Base-by-base conservation (phyloP, 148 eudicot species). In the Fagopyrum tataricum region DNA sequence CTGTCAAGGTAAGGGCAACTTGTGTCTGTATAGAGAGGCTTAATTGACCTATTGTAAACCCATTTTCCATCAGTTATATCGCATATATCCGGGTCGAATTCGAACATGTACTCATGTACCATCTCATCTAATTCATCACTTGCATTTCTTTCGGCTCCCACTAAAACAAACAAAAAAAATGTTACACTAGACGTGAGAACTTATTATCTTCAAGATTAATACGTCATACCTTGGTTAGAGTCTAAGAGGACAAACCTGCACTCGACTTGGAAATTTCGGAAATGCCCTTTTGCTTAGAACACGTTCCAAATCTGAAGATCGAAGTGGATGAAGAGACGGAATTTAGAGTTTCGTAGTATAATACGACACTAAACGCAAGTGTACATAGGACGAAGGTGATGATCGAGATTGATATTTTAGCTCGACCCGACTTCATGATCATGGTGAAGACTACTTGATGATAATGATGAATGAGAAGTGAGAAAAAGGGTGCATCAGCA, bases 1-100 rank as follows among this genome's bases (percentile, higher is more conserved):
- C 79, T 82, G 55, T 95, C 99, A 11, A 95, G n/a, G 46, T 88
- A 95, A 0, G 89, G 88, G 74, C 99, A 95, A 0, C 79, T 84
- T 75, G 44, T 68, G 72, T 95, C 97, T 0, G 96, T 75, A 76
- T 89, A 89, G 73, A 79, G 31, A 18, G 90, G 90, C 80, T 80
- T 56, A 24, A 76, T 46, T 15, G 90, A 81, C n/a, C 70, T 46
- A 62, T 87, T 89, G 31, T 76, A 89, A 7, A 82, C 84, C 93
- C 93, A 89, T 74, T 85, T 85, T 31, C 93, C 93, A 70, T 80
- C 79, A 20, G 58, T 44, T 40, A 84, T 66, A 37, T 82, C 82
- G 52, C 93, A 89, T 51, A 85, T 86, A 31, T 85, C 83, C 4
- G 89, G 89, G 70, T 89, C 93, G 73, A 87, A 87, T 49, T 83